phyloP scores from a whole-genome alignment of 2,329 filamentous ascomycete genomes.

The Ophiostoma quercus region DNA sequence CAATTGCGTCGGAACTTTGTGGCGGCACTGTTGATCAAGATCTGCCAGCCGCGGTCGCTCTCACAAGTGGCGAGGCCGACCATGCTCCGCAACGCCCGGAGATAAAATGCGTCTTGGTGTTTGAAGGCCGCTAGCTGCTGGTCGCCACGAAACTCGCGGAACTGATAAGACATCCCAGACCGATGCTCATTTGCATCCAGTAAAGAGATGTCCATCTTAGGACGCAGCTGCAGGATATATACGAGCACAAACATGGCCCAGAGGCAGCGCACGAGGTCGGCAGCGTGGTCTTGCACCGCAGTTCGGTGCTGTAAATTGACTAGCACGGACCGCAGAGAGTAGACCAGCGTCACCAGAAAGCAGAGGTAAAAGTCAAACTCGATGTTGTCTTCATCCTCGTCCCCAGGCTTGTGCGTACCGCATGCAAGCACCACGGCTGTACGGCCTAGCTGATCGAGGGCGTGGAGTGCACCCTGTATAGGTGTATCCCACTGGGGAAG shows the following conservation, averaged over 20 bases:
- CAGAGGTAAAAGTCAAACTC: constrained; percentile 20
- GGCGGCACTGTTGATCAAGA: background rate
- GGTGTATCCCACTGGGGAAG: background rate
- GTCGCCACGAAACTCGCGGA: constrained; percentile 1
- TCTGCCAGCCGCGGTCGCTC: constrained; percentile 1
- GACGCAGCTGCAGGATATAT: constrained; percentile 19
- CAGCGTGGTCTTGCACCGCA: background rate
- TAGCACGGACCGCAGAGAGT: constrained; percentile 14
- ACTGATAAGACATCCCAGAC: background rate
- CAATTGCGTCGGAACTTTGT: background rate
- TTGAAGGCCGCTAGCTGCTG: background rate
- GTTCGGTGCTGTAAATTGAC: background rate
- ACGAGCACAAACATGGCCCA: constrained; percentile 17
- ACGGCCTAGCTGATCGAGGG: background rate
- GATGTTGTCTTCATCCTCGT: background rate
- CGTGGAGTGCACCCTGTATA: background rate
- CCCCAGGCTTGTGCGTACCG: background rate
- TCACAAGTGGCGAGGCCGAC: background rate
- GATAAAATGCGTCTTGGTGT: background rate
- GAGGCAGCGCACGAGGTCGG: constrained; percentile 16
- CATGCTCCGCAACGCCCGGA: background rate
- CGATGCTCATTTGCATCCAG: background rate
- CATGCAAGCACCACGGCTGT: background rate
- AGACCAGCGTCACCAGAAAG: constrained; percentile 16
- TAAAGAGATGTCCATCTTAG: constrained; percentile 11